Evolutionary conservation across 345 rosid genomes (phyloP).

Genomic region (Syzygium aqueum): DNA sequence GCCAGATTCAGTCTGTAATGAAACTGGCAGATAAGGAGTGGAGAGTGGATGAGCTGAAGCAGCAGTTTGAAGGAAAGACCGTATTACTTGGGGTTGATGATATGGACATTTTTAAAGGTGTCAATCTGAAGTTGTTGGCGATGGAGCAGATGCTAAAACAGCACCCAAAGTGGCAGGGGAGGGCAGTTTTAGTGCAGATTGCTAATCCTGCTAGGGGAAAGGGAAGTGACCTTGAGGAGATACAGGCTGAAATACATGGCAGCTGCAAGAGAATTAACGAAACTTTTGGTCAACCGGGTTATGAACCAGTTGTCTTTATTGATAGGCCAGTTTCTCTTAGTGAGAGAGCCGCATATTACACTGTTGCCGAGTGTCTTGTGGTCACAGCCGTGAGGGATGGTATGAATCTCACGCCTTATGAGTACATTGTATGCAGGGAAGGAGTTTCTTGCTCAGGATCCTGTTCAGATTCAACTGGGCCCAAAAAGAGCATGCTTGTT

Average conservation of each 20-base stretch:
- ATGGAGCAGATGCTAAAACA: constrained; percentile 72
- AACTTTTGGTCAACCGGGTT: constrained; percentile 46
- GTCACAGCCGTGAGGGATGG: constrained; percentile 83
- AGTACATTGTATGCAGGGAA: constrained; percentile 61
- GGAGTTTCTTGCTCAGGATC: constrained; percentile 38
- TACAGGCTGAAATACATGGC: constrained; percentile 45
- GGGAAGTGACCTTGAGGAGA: constrained; percentile 62
- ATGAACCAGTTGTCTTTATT: constrained; percentile 60
- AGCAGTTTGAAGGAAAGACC: constrained; percentile 62
- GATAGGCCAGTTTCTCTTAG: constrained; percentile 49
- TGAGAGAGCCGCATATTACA: constrained; percentile 61
- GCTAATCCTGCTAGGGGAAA: constrained; percentile 63
- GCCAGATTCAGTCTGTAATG: constrained; percentile 60
- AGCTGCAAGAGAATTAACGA: constrained; percentile 64
- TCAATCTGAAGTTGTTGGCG: constrained; percentile 63
- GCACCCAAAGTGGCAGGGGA: constrained; percentile 64
- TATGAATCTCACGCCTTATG: constrained; percentile 72
- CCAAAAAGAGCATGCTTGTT: constrained; percentile 66
- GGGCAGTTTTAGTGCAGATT: constrained; percentile 65
- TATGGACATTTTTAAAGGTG: constrained; percentile 79
- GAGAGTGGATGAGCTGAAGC: constrained; percentile 61
- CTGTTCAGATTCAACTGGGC: constrained; percentile 22
- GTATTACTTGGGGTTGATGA: constrained; percentile 72
- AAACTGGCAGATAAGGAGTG: constrained; percentile 60
- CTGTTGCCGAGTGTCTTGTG: constrained; percentile 61